Percentiles rank a stretch among this genome's conserved stretches.
These are phyloP conservation scores for Saturnispora ahearnii DNA, from an alignment of 805 yeast genomes.

Conservation along the genomic window DNA sequence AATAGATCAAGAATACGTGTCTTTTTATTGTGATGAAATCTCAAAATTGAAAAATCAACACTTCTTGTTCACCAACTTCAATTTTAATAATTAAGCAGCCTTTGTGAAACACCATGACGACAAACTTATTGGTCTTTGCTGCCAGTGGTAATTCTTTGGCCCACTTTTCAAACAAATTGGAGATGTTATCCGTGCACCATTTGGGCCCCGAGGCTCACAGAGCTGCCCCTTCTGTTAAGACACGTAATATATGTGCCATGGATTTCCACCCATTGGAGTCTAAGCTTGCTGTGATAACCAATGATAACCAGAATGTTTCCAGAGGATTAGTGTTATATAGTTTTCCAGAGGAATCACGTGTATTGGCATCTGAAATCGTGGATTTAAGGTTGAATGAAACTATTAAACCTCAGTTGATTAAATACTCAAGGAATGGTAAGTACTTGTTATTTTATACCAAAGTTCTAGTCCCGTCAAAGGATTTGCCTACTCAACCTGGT, in stretches of 20 bases:
- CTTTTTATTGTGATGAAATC: not conserved
- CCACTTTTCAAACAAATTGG: constrained; percentile 6
- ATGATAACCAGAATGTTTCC: not conserved
- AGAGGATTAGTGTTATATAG: not conserved
- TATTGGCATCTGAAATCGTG: not conserved
- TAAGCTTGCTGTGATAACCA: not conserved
- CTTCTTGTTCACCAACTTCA: not conserved
- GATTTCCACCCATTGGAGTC: constrained; percentile 2
- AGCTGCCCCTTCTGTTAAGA: constrained; percentile 1
- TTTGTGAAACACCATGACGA: not conserved
- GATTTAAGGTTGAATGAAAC: not conserved
- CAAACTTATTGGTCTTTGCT: constrained; percentile 4
- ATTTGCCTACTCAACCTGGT: not conserved
- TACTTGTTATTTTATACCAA: constrained; percentile 6
- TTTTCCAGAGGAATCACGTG: not conserved
- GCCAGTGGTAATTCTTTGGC: not conserved
- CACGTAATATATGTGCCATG: not conserved
- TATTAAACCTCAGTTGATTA: constrained; percentile 8
- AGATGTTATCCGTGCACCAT: constrained; percentile 1
- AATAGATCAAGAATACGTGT: constrained; percentile 4
- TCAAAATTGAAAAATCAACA: not conserved
- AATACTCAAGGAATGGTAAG: constrained; percentile 11
- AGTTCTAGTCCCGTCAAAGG: not conserved
- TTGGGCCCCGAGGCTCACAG: not conserved
- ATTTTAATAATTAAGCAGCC: not conserved